phyloP scores from a whole-genome alignment of 2,329 filamentous ascomycete species.

The Diaporthe australafricana region DNA sequence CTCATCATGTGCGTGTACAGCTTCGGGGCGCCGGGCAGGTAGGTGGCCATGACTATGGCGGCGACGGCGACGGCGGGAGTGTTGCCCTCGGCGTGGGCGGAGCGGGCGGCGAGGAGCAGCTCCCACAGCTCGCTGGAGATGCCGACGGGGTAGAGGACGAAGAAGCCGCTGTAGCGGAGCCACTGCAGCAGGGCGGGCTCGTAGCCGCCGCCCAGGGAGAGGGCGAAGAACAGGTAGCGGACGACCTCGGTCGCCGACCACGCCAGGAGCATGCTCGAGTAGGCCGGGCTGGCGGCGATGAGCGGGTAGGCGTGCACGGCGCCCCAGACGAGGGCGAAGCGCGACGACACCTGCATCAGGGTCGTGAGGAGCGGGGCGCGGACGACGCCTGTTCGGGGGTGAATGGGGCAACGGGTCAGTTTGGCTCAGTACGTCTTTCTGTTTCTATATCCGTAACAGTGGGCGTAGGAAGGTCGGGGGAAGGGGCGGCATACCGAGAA shows the following conservation, averaged over 20 bases:
- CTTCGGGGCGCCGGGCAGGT: slow-evolving; percentile 74
- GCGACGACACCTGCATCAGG: slow-evolving; percentile 87
- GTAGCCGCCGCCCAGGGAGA: slow-evolving; percentile 68
- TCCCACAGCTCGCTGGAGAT: slow-evolving; percentile 89
- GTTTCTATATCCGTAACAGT: not conserved
- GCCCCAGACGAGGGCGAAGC: slow-evolving; percentile 90
- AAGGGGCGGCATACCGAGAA: slow-evolving; percentile 68
- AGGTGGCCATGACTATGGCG: slow-evolving; percentile 37
- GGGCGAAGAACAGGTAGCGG: slow-evolving; percentile 90
- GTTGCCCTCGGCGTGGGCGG: slow-evolving; percentile 59
- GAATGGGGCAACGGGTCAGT: not conserved
- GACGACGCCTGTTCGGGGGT: slow-evolving; percentile 74
- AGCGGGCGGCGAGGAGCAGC: slow-evolving; percentile 74
- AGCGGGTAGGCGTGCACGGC: slow-evolving; percentile 80
- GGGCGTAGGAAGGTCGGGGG: not conserved
- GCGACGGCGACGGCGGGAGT: slow-evolving; percentile 37
- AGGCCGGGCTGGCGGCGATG: slow-evolving; percentile 70
- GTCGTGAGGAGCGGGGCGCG: slow-evolving; percentile 88
- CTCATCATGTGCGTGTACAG: slow-evolving; percentile 95
- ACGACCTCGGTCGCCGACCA: slow-evolving; percentile 95
- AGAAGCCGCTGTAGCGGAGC: slow-evolving; percentile 93
- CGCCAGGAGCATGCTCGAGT: slow-evolving; percentile 83
- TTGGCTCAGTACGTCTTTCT: no score
- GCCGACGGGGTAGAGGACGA: slow-evolving; percentile 90
- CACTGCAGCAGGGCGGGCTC: slow-evolving; percentile 78